Conservation (phyloP, 2,329 filamentous ascomycete species). For the Hortaea sp. region DNA sequence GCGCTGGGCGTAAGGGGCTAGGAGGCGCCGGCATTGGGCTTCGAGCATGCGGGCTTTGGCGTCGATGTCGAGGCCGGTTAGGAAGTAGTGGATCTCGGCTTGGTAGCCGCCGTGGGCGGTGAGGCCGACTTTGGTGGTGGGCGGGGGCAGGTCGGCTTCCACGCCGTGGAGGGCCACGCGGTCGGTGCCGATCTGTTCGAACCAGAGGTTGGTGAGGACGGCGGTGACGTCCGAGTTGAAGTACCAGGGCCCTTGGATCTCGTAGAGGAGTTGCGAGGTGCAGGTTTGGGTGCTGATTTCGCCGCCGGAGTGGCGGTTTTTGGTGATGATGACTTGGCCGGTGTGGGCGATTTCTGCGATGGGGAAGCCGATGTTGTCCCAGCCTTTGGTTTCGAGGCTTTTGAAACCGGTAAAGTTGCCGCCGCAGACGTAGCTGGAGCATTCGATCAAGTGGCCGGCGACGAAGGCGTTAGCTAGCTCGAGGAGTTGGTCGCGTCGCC, state of each 20-base stretch:
- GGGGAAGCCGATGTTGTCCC: conserved; percentile 33
- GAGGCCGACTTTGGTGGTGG: conserved; percentile 42
- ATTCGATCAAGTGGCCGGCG: conserved; percentile 36
- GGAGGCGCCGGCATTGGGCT: conserved; percentile 31
- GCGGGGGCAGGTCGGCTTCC: conserved; percentile 34
- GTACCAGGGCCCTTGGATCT: conserved; percentile 47
- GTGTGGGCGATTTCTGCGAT: conserved; percentile 27
- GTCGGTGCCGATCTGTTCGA: conserved; percentile 42
- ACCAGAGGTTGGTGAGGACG: conserved; percentile 39
- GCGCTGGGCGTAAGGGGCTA: conserved; percentile 27
- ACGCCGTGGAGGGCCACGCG: conserved; percentile 40
- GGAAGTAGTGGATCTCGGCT: conserved; percentile 36
- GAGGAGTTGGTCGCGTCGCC: conserved; percentile 29
- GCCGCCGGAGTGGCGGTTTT: conserved; percentile 28
- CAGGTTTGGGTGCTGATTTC: conserved; percentile 39
- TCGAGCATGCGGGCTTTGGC: conserved; percentile 40
- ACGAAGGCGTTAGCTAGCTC: conserved; percentile 34
- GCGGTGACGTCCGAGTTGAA: conserved; percentile 50
- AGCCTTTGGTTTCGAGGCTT: conserved; percentile 24
- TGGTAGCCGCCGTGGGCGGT: conserved; percentile 39
- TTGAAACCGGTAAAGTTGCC: conserved; percentile 38
- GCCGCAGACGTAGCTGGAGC: conserved; percentile 32
- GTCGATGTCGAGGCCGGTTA: conserved; percentile 35
- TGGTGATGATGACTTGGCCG: conserved; percentile 29
- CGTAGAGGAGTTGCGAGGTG: conserved; percentile 44